Evolutionary conservation across 202 grass and related monocot genomes (phyloP).

Genomic region (Digitaria exilis): DNA sequence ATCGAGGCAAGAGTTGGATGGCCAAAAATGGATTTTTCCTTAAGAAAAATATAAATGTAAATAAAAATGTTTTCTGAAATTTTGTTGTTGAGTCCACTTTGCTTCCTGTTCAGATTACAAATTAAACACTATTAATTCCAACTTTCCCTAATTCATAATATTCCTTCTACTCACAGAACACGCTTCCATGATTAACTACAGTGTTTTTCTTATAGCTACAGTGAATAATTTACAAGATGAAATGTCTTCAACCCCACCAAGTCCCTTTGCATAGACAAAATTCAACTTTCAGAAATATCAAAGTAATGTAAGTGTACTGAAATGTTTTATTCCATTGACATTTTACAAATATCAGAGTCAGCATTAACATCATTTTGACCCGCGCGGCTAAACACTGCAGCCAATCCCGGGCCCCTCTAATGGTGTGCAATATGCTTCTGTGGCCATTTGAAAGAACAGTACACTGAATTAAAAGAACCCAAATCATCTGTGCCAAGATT

Average conservation of each 20-base stretch:
- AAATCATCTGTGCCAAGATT: slow-evolving; percentile 39
- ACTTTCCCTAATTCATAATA: too few species aligned
- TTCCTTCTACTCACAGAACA: too few species aligned
- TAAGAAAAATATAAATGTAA: not conserved
- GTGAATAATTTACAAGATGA: too few species aligned
- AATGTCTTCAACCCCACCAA: not conserved
- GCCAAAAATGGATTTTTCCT: too few species aligned
- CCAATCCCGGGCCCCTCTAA: slow-evolving; percentile 30
- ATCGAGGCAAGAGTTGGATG: too few species aligned
- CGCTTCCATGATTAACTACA: too few species aligned
- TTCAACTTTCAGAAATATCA: not conserved
- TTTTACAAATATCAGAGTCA: slow-evolving; percentile 32
- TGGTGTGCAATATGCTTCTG: slow-evolving; percentile 38
- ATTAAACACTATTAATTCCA: too few species aligned
- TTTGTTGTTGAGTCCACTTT: not conserved
- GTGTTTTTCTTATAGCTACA: too few species aligned
- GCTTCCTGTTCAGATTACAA: too few species aligned
- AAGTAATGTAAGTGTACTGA: not conserved
- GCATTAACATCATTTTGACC: slow-evolving; percentile 41
- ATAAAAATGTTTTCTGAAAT: not conserved
- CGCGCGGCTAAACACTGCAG: slow-evolving; percentile 41
- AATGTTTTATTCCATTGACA: slow-evolving; percentile 42
- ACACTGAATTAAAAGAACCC: slow-evolving; percentile 25
- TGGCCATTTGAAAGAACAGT: slow-evolving; percentile 48
- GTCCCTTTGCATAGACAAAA: not conserved